Evolutionary conservation across 169 alveolate genomes (phyloP), one percentile per base, ranked within the genome.

Genomic region (Theileria orientalis): DNA sequence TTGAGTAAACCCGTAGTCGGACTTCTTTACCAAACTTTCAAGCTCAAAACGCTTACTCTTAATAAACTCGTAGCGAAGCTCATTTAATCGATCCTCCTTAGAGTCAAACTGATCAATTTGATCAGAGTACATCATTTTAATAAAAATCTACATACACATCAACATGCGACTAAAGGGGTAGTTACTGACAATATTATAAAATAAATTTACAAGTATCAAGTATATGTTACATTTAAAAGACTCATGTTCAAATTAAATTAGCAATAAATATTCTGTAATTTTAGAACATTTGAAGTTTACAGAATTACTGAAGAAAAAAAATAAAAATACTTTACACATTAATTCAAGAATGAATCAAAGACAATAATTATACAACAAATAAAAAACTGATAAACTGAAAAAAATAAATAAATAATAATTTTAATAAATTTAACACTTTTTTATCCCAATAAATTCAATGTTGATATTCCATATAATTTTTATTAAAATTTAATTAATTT

Each of bases 51-150:
- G 75, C 44, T 72, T 78, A 35, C 52, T 14, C n/a, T 27, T 61
- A 8, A 78, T 54, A 69, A 30, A 78, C 1, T 68, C 61, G 23
- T 74, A 75, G 5, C 87, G 8, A 46, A 78, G 59, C 11, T 62
- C 74, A 13, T 60, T 5, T 16, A 57, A 14, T 16, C 52, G 16
- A 44, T 44, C 52, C 52, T 44, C 52, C 16, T 44, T 16, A 14
- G 16, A 16, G n/a, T 44, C 52, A 44, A 16, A 44, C 14, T 44
- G 16, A 16, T 44, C 52, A 44, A 44, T 14, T 44, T 16, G 16
- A 44, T 44, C 14, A 14, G 14, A 16, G 14, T 44, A 44, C 16
- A n/a, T n/a, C n/a, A n/a, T n/a, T n/a, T n/a, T n/a, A n/a, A n/a
- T n/a, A n/a, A n/a, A n/a, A n/a, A n/a, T n/a, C n/a, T n/a, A n/a